Percentiles rank a stretch among this genome's conserved stretches.
Conservation (phyloP, 495 filamentous ascomycete genomes). For the Aspergillus nanangensis region DNA sequence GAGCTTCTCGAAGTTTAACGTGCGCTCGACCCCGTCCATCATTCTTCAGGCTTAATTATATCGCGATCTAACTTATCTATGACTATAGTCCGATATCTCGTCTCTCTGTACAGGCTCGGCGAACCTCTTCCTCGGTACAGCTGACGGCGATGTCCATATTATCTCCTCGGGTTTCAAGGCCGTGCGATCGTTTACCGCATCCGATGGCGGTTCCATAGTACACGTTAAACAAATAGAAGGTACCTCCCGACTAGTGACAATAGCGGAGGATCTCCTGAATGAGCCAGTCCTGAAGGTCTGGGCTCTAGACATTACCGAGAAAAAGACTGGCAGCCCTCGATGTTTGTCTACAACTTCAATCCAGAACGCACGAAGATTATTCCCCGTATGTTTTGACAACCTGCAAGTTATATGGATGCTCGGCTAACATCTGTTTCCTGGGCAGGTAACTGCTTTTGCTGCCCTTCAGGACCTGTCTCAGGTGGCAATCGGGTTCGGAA, state of each 20-base stretch:
- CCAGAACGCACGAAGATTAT: slow-evolving; percentile 88
- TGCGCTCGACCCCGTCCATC: slow-evolving; percentile 25
- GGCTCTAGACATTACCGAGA: slow-evolving; percentile 91
- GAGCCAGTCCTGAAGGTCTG: slow-evolving; percentile 92
- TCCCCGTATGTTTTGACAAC: slow-evolving; percentile 56
- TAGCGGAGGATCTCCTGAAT: slow-evolving; percentile 80
- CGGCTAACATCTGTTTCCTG: background rate
- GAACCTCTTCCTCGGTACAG: slow-evolving; percentile 82
- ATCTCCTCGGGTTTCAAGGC: slow-evolving; percentile 84
- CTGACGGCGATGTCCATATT: slow-evolving; percentile 80
- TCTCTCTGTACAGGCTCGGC: slow-evolving; percentile 82
- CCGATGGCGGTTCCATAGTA: slow-evolving; percentile 75
- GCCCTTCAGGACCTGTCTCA: slow-evolving; percentile 83
- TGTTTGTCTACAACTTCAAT: slow-evolving; percentile 81
- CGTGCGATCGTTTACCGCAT: slow-evolving; percentile 77
- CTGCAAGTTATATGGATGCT: background rate
- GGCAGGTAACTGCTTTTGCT: slow-evolving; percentile 83
- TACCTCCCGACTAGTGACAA: slow-evolving; percentile 80
- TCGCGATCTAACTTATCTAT: slow-evolving; percentile 7
- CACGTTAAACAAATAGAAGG: slow-evolving; percentile 92
- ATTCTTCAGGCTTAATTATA: background rate
- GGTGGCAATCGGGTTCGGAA: slow-evolving; percentile 91
- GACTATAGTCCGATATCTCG: slow-evolving; percentile 55
- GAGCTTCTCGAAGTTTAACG: slow-evolving; percentile 57
- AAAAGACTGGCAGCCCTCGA: slow-evolving; percentile 82